Percentiles rank a stretch among this genome's conserved stretches.
These are phyloP conservation scores for Kwoniella mangroviensis DNA, from an alignment of 768 basidiomycete species.

Conservation along the genomic window DNA sequence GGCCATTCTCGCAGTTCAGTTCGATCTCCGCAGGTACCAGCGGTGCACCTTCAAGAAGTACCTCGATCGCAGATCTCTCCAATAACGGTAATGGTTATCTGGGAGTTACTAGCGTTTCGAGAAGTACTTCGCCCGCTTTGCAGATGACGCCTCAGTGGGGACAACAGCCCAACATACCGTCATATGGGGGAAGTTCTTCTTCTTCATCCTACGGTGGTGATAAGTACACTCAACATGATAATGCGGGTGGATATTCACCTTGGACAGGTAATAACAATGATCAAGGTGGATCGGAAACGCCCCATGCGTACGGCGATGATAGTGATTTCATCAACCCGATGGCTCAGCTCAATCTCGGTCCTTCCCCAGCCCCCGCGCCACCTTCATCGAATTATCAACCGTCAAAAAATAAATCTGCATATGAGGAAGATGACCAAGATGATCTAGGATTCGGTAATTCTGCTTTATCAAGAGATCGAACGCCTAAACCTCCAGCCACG, in stretches of 20 bases:
- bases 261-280: slow-evolving; percentile 9
- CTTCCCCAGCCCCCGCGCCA: neutral
- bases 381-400: slow-evolving; percentile 23
- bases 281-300: slow-evolving; percentile 13
- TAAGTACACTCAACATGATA: slow-evolving; percentile 16
- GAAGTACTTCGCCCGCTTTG: slow-evolving; percentile 53
- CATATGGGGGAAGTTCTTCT: slow-evolving; percentile 8
- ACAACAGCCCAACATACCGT: slow-evolving; percentile 61
- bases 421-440: slow-evolving; percentile 71
- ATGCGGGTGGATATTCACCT: slow-evolving; percentile 9
- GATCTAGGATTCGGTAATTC: slow-evolving; percentile 89
- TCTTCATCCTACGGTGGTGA: slow-evolving; percentile 28
- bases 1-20: slow-evolving; percentile 91
- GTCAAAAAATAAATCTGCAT: slow-evolving; percentile 33
- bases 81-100: slow-evolving; percentile 25
- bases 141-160: slow-evolving; percentile 64
- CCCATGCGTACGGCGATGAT: slow-evolving; percentile 22
- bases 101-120: slow-evolving; percentile 21
- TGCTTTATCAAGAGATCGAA: slow-evolving; percentile 54
- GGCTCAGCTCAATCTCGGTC: slow-evolving; percentile 40
- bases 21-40: slow-evolving; percentile 73
- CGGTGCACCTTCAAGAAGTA: slow-evolving; percentile 41
- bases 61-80: slow-evolving; percentile 45
- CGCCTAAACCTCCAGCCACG: slow-evolving; percentile 35
- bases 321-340: slow-evolving; percentile 52